Evolutionary conservation across 345 rosid genomes (phyloP), one percentile per base, ranked within the genome.

Genomic region (Syzygium aromaticum): DNA sequence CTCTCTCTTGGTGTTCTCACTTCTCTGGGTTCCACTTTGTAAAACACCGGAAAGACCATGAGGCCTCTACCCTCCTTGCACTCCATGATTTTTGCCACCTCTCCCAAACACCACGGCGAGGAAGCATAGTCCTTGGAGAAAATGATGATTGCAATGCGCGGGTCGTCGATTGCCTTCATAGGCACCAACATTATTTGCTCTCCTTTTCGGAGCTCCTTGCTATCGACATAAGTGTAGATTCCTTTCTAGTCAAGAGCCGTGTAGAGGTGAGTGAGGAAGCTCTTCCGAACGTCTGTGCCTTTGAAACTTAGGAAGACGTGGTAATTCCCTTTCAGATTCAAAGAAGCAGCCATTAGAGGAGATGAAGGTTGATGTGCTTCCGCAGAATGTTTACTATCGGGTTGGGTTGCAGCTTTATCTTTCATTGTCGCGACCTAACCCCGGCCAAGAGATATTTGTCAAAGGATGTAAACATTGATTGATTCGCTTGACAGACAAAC

Each of bases 141-240:
- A 14, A 43, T 25, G 77, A 86, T 43, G 54, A 86, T 43, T 0
- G 82, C 40, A 0, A 63, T 30, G 0, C 56, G 1, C 6, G 87
- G 63, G 0, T 43, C 38, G 28, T 86, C 54, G 10, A 86, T 86
- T 1, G 87, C 67, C n/a, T 33, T 28, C 1, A 57, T 43, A 27
- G 63, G 80, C 6, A 2, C 11, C n/a, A 16, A 15, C 0, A 0
- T 38, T 12, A 61, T 86, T 0, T 1, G 0, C 0, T 64, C 87
- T 0, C 53, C 77, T 54, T 54, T 54, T 6, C 2, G 30, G 5
- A 86, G 46, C 82, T 46, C 80, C 19, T 59, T 53, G 3, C 43
- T 49, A 46, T 86, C 87, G 11, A 57, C 0, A 1, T 56, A 61
- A 6, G 10, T 61, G 78, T 25, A 8, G 14, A 61, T 4, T 25